Base-by-base conservation (phyloP, 139 green algal species). In the Trebouxia sp. region DNA sequence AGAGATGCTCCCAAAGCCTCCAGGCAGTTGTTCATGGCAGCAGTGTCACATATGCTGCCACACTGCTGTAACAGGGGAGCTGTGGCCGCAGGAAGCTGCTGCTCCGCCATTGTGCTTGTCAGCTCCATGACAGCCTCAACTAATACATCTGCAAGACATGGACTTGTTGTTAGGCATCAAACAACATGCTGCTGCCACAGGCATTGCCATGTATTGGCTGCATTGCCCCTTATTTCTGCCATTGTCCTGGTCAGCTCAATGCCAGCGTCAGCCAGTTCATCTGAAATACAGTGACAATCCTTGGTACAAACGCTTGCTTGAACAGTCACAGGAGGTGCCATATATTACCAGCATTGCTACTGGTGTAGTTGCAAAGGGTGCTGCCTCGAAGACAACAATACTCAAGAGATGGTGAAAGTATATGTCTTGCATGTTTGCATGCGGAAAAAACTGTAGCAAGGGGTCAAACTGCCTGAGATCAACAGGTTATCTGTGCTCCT, bases 81-180 rank as follows among this genome's bases (percentile, higher is more conserved):
- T 17, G 43, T 53, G 26, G 32, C 45, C 8, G 15, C 47, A 26
- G 74, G 74, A n/a, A 65, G 42, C 9, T 65, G 74, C n/a, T 65
- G 42, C 28, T 80, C 74, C 26, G 74, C 47, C 32, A 39, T 30
- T 7, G n/a, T 53, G 32, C 74, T 47, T n/a, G 47, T 47, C 5
- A 65, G 28, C 42, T 43, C 74, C 74, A 80, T 65, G 14, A 43
- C 48, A 35, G 47, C n/a, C 42, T 65, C 74, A 9, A 62, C 42
- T 9, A 65, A 15, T 11, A 39, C 28, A 80, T 65, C 74, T 77
- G 41, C 74, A 62, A 35, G 24, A 10, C 30, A 65, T n/a, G n/a
- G n/a, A n/a, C n/a, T n/a, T n/a, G n/a, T n/a, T n/a, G n/a, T n/a
- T n/a, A n/a, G n/a, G n/a, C n/a, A n/a, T n/a, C n/a, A n/a, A n/a